Base-by-base conservation (phyloP, 306 rosid species). In the Alnus glutinosa region DNA sequence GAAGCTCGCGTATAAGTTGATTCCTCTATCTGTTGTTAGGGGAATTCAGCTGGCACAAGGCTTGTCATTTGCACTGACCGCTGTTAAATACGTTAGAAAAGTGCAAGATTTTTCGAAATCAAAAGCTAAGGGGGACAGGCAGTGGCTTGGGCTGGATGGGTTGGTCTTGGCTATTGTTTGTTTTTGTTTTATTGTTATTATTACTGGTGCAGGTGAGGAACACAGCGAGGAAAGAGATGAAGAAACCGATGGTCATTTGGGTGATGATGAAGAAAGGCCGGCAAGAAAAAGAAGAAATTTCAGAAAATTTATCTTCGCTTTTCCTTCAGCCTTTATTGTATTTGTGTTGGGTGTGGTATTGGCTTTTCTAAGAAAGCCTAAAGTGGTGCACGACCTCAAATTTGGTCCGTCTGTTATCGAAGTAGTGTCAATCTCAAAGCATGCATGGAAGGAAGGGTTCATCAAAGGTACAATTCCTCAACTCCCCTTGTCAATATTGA, bases 31-130 rank as follows among this genome's bases (percentile, higher is more conserved):
- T 28, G 88, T 93, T 3, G 98, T 93, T 5, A 89, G 96, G 32
- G 98, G 98, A 7, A 87, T 93, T 77, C 98, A 91, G 68, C 84
- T 93, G 0, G 92, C 94, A 14, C 96, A 93, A 46, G 96, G 96
- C 37, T 73, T 93, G 80, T 91, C 94, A 15, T 93, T 93, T 78
- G 84, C 98, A 0, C 18, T 91, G 34, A 88, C 91, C 14, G 96
- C 96, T 0, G 88, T 93, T 1, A 89, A 85, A 50, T 93, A 93
- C 42, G 84, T 91, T 3, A 82, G 86, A 18, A 81, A 85, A 28
- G 69, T 81, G 5, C 97, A 93, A n/a, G 75, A 93, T 59, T 42
- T 93, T 9, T 86, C 93, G 0, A 77, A 78, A 34, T 88, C 97
- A 0, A 87, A 87, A 30, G 69, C 94, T 10, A 28, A 51, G 3